Evolutionary conservation across 2,329 filamentous ascomycete genomes (phyloP).

Genomic region (Pyrenochaeta sp.): DNA sequence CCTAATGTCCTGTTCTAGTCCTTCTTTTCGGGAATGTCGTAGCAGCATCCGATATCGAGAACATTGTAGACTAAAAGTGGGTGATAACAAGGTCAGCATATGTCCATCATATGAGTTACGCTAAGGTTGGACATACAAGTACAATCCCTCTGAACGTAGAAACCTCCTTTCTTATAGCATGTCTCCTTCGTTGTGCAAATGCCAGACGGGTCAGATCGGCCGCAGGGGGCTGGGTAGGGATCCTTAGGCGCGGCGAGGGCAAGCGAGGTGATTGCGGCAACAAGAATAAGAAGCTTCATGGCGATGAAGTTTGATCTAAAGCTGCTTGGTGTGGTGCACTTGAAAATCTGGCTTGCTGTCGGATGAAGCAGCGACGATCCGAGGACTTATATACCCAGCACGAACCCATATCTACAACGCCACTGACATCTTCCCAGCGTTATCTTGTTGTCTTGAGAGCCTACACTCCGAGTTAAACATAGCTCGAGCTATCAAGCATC

Average conservation of each 20-base stretch:
- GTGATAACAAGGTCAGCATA: neutral
- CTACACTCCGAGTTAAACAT: slow-evolving; percentile 6
- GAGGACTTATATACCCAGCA: slow-evolving; percentile 13
- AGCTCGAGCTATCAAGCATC: slow-evolving; percentile 8
- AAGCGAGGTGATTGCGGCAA: slow-evolving; percentile 24
- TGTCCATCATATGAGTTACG: neutral
- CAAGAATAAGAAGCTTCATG: slow-evolving; percentile 24
- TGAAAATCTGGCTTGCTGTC: neutral
- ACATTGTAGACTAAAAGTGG: slow-evolving; percentile 32
- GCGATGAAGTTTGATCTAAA: neutral
- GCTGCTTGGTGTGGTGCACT: neutral
- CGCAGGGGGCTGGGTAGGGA: slow-evolving; percentile 40
- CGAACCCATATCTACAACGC: slow-evolving; percentile 8
- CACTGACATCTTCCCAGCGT: slow-evolving; percentile 12
- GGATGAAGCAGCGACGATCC: slow-evolving; percentile 2
- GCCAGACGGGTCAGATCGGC: slow-evolving; percentile 36
- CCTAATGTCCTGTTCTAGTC: neutral
- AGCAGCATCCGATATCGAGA: slow-evolving; percentile 41
- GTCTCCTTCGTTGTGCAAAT: slow-evolving; percentile 36
- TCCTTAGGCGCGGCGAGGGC: slow-evolving; percentile 30
- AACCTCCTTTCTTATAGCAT: slow-evolving; percentile 35
- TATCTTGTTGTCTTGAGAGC: neutral
- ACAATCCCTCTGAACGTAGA: slow-evolving; percentile 43
- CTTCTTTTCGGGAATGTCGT: slow-evolving; percentile 32
- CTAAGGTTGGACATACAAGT: slow-evolving; percentile 9